Conservation (phyloP, 257 asterid genomes). For the Cordia subcordata region DNA sequence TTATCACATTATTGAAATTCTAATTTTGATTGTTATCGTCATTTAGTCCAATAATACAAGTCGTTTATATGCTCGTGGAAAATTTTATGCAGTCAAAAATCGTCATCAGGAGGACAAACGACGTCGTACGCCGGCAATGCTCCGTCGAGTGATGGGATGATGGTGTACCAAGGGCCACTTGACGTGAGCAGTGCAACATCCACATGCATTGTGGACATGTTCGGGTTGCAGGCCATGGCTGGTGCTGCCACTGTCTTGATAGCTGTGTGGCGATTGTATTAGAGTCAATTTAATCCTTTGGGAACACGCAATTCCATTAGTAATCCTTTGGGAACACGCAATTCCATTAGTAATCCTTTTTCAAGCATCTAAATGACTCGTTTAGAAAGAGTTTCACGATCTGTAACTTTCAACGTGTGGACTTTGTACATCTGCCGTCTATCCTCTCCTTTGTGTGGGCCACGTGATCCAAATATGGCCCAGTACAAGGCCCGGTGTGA, state of each 20-base stretch:
- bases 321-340: background rate
- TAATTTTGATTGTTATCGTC: too few species aligned
- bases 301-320: background rate
- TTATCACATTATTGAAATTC: too few species aligned
- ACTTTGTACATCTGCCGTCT: too few species aligned
- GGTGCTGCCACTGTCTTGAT: slow-evolving; percentile 42
- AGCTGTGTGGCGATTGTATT: slow-evolving; percentile 44
- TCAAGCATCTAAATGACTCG: too few species aligned
- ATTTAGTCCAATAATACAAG: too few species aligned
- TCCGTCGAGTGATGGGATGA: slow-evolving; percentile 34
- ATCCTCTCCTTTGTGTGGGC: too few species aligned
- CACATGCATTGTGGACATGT: slow-evolving; percentile 43
- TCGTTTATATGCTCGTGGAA: background rate
- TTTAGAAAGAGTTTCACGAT: too few species aligned
- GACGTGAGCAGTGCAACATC: slow-evolving; percentile 32
- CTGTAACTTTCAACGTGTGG: too few species aligned
- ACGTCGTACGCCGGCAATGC: slow-evolving; percentile 21
- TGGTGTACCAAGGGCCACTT: slow-evolving; percentile 72
- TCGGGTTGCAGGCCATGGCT: slow-evolving; percentile 31
- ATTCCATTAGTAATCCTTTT: too few species aligned
- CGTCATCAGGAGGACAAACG: slow-evolving; percentile 41
- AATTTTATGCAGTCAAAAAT: slow-evolving; percentile 50
- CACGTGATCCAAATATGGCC: too few species aligned
- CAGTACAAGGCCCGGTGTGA: too few species aligned
- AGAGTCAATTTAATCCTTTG: background rate